phyloP scores from a whole-genome alignment of 73 alveolate species.

The Symbiodinium pilosum region DNA sequence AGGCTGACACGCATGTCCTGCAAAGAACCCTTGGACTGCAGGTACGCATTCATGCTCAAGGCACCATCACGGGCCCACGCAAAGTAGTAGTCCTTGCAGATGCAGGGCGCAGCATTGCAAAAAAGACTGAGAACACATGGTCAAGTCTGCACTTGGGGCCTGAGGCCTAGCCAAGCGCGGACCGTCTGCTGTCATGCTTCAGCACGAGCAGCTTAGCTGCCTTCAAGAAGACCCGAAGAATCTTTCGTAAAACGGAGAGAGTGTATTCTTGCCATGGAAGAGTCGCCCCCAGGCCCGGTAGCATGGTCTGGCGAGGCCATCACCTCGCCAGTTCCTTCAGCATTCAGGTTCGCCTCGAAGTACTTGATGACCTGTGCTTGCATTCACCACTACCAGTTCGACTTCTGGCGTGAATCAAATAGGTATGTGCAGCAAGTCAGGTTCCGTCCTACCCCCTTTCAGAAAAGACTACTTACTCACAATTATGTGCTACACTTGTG shows the following conservation, averaged over 20 bases:
- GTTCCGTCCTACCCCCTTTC: not conserved
- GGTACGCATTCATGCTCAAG: constrained; percentile 82
- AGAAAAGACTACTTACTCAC: not conserved
- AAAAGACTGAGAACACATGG: too few species aligned
- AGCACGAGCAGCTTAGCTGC: too few species aligned
- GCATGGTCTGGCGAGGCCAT: constrained; percentile 94
- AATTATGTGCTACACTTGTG: not conserved
- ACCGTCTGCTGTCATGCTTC: too few species aligned
- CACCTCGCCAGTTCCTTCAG: constrained; percentile 92
- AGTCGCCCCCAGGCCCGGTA: constrained; percentile 78
- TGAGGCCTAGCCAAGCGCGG: too few species aligned
- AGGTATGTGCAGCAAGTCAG: not conserved
- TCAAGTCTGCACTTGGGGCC: too few species aligned
- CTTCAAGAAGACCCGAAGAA: too few species aligned
- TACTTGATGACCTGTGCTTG: constrained; percentile 25
- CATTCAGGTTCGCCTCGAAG: constrained; percentile 78
- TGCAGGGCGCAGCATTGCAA: too few species aligned
- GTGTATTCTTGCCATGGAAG: not conserved
- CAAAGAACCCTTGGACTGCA: constrained; percentile 60
- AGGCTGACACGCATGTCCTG: not conserved
- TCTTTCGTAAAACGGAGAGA: too few species aligned
- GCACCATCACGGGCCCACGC: constrained; percentile 95
- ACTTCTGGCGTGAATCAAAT: not conserved
- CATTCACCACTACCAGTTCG: not conserved
- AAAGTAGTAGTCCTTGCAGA: constrained; percentile 43